Evolutionary conservation across 2,329 filamentous ascomycete species (phyloP).

Genomic region (Bipolaris cookei): DNA sequence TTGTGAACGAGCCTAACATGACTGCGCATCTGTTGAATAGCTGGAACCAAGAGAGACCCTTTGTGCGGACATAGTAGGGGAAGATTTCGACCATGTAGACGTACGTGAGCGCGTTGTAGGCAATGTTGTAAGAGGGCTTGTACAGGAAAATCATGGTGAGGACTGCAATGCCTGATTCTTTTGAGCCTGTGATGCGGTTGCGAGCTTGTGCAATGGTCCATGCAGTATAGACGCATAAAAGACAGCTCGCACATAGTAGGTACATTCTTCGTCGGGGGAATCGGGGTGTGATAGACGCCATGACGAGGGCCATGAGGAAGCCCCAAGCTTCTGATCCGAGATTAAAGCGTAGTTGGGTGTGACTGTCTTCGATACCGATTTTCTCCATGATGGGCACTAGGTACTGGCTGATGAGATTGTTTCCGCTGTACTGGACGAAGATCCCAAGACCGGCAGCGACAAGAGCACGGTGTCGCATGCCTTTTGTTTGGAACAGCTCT

Average conservation of each 20-base stretch:
- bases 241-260: slow-evolving; percentile 51
- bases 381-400: slow-evolving; percentile 66
- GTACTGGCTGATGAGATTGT: slow-evolving; percentile 69
- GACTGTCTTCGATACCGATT: slow-evolving; percentile 63
- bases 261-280: slow-evolving; percentile 64
- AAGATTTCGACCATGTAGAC: slow-evolving; percentile 61
- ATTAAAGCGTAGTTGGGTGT: slow-evolving; percentile 52
- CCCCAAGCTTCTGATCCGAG: slow-evolving; percentile 66
- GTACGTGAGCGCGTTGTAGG: slow-evolving; percentile 64
- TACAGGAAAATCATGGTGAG: slow-evolving; percentile 61
- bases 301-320: slow-evolving; percentile 62
- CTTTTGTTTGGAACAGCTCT: slow-evolving; percentile 66
- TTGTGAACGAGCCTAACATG: slow-evolving; percentile 66
- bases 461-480: slow-evolving; percentile 68
- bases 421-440: slow-evolving; percentile 72
- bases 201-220: slow-evolving; percentile 57
- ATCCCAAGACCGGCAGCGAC: slow-evolving; percentile 68
- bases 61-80: slow-evolving; percentile 58
- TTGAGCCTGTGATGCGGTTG: slow-evolving; percentile 53
- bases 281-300: slow-evolving; percentile 62
- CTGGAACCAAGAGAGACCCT: slow-evolving; percentile 64
- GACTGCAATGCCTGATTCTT: slow-evolving; percentile 51
- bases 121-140: slow-evolving; percentile 61
- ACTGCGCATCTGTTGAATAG: slow-evolving; percentile 66
- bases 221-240: slow-evolving; percentile 44